Percentiles rank a stretch among this genome's conserved stretches.
Evolutionary conservation across 352 stramenopile genomes (phyloP).

Genomic region (Elongisporangium prolatum): DNA sequence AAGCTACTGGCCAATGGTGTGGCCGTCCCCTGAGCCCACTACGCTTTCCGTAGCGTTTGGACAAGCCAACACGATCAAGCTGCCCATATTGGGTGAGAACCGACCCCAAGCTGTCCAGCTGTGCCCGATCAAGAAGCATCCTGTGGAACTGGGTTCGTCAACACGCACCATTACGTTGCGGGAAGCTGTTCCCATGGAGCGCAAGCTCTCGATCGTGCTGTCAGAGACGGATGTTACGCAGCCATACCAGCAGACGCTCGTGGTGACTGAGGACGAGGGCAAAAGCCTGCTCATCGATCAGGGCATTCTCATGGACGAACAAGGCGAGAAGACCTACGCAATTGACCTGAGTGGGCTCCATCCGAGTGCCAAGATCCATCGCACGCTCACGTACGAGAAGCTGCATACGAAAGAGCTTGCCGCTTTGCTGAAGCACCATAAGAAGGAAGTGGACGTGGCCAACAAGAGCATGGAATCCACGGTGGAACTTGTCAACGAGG

Average conservation of each 20-base stretch:
- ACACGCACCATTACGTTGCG: conserved; percentile 26
- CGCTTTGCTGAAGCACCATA: neutral
- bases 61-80: conserved; percentile 22
- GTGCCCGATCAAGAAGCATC: conserved; percentile 30
- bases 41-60: conserved; percentile 24
- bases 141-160: conserved; percentile 22
- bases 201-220: conserved; percentile 24
- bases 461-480: neutral
- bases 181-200: conserved; percentile 25
- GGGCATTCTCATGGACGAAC: conserved; percentile 42
- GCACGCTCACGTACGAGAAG: conserved; percentile 38
- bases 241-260: conserved; percentile 24
- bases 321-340: conserved; percentile 33
- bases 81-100: conserved; percentile 18
- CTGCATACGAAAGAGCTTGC: conserved; percentile 14
- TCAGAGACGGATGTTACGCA: conserved; percentile 29
- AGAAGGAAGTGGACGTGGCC: too few species aligned
- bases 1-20: conserved; percentile 49
- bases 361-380: conserved; percentile 29
- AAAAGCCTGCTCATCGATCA: conserved; percentile 42
- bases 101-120: neutral
- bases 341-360: conserved; percentile 26
- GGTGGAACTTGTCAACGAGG: conserved; percentile 21
- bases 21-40: conserved; percentile 36
- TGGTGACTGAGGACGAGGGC: conserved; percentile 33